Percentiles rank a stretch among this genome's conserved stretches.
phyloP scores from a whole-genome alignment of 805 yeast species.

The Cyberlindnera xylosilytica region DNA sequence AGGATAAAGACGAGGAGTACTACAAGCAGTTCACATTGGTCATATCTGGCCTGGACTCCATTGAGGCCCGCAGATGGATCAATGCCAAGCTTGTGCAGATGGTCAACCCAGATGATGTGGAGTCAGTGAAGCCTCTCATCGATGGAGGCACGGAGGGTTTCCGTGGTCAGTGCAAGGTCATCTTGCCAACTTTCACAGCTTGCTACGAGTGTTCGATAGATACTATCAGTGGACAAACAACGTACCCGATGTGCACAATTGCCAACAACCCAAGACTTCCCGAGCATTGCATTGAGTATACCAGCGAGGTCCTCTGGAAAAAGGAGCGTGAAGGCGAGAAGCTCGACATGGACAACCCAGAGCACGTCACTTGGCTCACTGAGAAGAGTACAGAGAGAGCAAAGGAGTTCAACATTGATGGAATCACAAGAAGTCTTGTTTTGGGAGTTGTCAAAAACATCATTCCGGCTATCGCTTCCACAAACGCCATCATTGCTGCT shows the following conservation, averaged over 20 bases:
- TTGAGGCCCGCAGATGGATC: constrained; percentile 90
- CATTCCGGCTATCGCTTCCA: constrained; percentile 91
- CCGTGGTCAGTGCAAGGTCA: constrained; percentile 85
- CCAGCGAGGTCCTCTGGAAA: constrained; percentile 74
- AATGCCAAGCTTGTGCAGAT: constrained; percentile 64
- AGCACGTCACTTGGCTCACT: constrained; percentile 63
- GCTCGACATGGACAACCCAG: constrained; percentile 67
- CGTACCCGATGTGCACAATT: constrained; percentile 89
- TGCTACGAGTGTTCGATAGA: constrained; percentile 92
- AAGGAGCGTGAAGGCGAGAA: constrained; percentile 39
- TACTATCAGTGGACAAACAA: constrained; percentile 56
- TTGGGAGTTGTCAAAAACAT: constrained; percentile 89
- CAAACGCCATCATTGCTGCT: constrained; percentile 90
- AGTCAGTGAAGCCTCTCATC: constrained; percentile 59
- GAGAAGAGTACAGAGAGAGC: constrained; percentile 59
- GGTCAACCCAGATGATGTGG: constrained; percentile 50
- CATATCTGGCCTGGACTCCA: constrained; percentile 84
- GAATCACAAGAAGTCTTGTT: constrained; percentile 68
- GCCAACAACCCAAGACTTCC: constrained; percentile 93
- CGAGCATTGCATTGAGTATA: constrained; percentile 94
- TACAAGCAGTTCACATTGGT: constrained; percentile 68
- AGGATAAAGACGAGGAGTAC: constrained; percentile 57
- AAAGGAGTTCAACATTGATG: constrained; percentile 54
- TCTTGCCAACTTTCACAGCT: constrained; percentile 79
- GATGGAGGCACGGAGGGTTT: constrained; percentile 98